These are phyloP conservation scores for Dioscorea cayenensis DNA, from an alignment of 116 monocot genomes.

Conservation along the genomic window DNA sequence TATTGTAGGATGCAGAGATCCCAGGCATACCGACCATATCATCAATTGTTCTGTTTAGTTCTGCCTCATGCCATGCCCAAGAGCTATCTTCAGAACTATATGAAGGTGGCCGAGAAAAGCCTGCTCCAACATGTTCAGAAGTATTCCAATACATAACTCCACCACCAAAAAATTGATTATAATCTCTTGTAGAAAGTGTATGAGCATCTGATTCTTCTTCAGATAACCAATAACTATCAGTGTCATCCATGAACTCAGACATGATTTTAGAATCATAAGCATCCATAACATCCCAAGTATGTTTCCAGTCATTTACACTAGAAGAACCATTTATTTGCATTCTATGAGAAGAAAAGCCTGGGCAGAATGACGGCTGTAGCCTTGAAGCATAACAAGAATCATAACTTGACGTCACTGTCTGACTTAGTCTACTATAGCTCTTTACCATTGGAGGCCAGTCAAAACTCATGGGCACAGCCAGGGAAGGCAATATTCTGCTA, in stretches of 20 bases:
- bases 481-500: constrained; percentile 37
- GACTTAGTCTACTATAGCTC: constrained; percentile 46
- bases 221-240: constrained; percentile 79
- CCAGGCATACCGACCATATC: constrained; percentile 83
- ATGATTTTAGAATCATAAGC: constrained; percentile 39
- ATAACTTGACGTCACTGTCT: constrained; percentile 38
- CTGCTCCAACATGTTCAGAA: constrained; percentile 70
- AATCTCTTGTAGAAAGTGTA: constrained; percentile 56
- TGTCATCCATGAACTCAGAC: constrained; percentile 65
- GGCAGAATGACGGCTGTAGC: constrained; percentile 37
- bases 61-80: constrained; percentile 97
- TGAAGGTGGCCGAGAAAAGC: constrained; percentile 89
- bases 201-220: constrained; percentile 83
- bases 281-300: constrained; percentile 48
- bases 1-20: constrained; percentile 38
- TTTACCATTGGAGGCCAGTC: constrained; percentile 91
- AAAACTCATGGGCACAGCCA: constrained; percentile 57
- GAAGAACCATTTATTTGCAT: constrained; percentile 30
- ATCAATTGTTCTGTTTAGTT: constrained; percentile 88
- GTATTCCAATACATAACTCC: constrained; percentile 99
- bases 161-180: constrained; percentile 97
- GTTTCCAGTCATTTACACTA: constrained; percentile 40
- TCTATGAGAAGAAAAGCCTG: constrained; percentile 37
- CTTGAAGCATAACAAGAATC: constrained; percentile 34
- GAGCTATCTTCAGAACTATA: constrained; percentile 95